Evolutionary conservation across 2,329 filamentous ascomycete genomes (phyloP).

Genomic region (Samsoniella hepiali): DNA sequence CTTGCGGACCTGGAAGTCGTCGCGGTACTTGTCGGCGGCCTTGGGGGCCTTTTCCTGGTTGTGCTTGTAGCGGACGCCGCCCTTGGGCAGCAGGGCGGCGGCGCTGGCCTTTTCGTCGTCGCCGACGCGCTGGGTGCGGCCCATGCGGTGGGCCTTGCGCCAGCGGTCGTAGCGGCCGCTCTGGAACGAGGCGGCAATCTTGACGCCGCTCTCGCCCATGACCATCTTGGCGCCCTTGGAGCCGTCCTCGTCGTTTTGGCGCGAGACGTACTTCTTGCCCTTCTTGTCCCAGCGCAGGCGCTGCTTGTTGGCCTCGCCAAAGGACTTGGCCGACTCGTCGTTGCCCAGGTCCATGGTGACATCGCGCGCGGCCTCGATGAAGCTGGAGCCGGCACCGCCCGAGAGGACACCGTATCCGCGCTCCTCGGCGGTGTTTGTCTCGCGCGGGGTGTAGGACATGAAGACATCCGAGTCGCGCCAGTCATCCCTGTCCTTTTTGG

Average conservation of each 20-base stretch:
- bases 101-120: conserved; percentile 62
- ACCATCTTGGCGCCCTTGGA: conserved; percentile 71
- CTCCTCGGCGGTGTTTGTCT: conserved; percentile 79
- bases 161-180: conserved; percentile 91
- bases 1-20: conserved; percentile 88
- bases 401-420: conserved; percentile 91
- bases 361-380: conserved; percentile 81
- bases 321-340: conserved; percentile 77
- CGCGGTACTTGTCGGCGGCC: conserved; percentile 85
- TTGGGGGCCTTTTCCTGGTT: conserved; percentile 86
- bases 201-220: conserved; percentile 85
- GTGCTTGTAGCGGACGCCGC: conserved; percentile 68
- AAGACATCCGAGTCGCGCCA: conserved; percentile 88
- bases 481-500: conserved; percentile 54
- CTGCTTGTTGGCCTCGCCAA: conserved; percentile 70
- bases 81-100: conserved; percentile 16
- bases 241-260: conserved; percentile 92
- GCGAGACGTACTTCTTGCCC: conserved; percentile 87
- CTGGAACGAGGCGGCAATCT: conserved; percentile 91
- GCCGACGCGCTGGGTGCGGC: conserved; percentile 74
- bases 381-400: conserved; percentile 70
- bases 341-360: conserved; percentile 90
- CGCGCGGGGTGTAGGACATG: conserved; percentile 91
- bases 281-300: conserved; percentile 97
- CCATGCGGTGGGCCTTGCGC: conserved; percentile 81